phyloP scores from a whole-genome alignment of 2,329 filamentous ascomycete genomes.

The Macrophomina pseudophaseolina region DNA sequence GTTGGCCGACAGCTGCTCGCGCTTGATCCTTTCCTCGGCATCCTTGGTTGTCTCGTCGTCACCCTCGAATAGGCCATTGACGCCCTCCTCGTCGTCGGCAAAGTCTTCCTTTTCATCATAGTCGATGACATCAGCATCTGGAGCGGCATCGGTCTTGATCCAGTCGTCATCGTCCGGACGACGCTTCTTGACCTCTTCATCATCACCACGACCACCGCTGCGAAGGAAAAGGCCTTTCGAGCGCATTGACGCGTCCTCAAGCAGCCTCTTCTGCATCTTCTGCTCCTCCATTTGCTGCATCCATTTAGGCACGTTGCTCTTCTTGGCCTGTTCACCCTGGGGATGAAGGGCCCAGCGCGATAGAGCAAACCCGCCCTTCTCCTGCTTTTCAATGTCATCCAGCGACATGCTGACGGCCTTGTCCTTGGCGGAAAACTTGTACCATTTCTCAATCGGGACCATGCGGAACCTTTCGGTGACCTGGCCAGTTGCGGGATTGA shows the following conservation, averaged over 20 bases:
- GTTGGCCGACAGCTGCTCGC: constrained; percentile 85
- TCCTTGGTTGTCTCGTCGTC: constrained; percentile 64
- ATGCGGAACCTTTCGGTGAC: constrained; percentile 67
- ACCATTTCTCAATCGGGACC: constrained; percentile 95
- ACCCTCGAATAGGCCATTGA: constrained; percentile 48
- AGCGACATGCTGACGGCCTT: constrained; percentile 67
- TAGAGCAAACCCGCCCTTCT: constrained; percentile 13
- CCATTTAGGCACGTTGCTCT: constrained; percentile 55
- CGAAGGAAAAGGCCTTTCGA: constrained; percentile 28
- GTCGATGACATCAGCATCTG: constrained; percentile 69
- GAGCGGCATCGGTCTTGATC: constrained; percentile 50
- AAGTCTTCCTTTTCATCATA: constrained; percentile 73
- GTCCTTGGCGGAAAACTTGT: constrained; percentile 77
- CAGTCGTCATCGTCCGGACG: constrained; percentile 51
- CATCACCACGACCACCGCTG: constrained; percentile 35
- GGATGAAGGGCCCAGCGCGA: constrained; percentile 64
- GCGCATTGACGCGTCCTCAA: constrained; percentile 30
- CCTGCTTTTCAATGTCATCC: constrained; percentile 23
- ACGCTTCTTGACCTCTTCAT: constrained; percentile 41
- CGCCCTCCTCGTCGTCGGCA: constrained; percentile 78
- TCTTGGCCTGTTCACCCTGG: constrained; percentile 76
- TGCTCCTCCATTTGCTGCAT: constrained; percentile 61
- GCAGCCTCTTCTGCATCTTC: constrained; percentile 38
- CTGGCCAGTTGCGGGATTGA: constrained; percentile 14
- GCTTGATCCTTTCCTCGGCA: constrained; percentile 69